Conservation (phyloP, 768 basidiomycete genomes). For the Daedalea quercina region DNA sequence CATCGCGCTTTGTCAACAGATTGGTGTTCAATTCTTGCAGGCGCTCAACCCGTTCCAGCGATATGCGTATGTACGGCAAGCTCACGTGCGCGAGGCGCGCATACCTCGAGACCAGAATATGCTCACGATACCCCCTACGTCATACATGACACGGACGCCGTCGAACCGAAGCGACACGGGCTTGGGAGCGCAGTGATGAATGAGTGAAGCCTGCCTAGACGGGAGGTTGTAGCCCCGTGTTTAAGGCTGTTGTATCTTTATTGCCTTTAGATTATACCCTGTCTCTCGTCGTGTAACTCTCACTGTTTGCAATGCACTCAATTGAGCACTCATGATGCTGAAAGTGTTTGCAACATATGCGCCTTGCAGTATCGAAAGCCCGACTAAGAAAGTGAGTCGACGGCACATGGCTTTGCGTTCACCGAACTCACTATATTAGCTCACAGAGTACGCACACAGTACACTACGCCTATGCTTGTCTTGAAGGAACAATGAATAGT, state of each 20-base stretch:
- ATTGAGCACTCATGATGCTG: too few relatives aligned
- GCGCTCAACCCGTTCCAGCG: constrained; percentile 85
- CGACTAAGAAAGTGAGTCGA: too few relatives aligned
- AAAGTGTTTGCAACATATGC: too few relatives aligned
- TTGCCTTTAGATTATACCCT: background rate
- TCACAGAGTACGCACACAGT: too few relatives aligned
- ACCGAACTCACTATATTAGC: too few relatives aligned
- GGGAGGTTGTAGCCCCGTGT: too few relatives aligned
- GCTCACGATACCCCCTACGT: constrained; percentile 26
- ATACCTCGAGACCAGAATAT: constrained; percentile 26
- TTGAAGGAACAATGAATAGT: too few relatives aligned
- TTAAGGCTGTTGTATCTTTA: background rate
- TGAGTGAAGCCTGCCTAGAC: background rate
- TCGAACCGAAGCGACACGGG: constrained; percentile 43
- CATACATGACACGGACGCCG: constrained; percentile 29
- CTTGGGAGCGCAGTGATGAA: constrained; percentile 11
- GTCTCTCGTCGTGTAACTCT: too few relatives aligned
- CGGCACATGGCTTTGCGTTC: too few relatives aligned
- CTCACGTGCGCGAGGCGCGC: constrained; percentile 53
- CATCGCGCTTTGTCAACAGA: constrained; percentile 32
- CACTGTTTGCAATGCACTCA: too few relatives aligned
- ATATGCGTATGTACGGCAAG: constrained; percentile 81
- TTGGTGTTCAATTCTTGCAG: constrained; percentile 73
- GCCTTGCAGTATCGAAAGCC: too few relatives aligned
- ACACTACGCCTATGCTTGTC: too few relatives aligned